phyloP scores from a whole-genome alignment of 352 stramenopile genomes.

The Pythium volutum region DNA sequence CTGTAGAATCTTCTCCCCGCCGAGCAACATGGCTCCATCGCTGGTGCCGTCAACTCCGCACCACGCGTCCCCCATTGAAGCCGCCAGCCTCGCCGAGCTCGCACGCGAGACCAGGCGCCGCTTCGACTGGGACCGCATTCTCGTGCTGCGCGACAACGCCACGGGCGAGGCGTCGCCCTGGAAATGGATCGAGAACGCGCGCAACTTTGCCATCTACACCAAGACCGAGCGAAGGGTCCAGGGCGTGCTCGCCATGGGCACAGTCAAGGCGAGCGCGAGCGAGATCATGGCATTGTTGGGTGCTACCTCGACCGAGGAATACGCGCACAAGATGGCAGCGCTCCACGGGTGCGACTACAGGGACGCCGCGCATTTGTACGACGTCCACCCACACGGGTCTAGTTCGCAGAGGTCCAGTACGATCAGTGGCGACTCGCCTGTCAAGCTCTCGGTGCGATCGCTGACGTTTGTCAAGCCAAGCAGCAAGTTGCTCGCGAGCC shows the following conservation, averaged over 20 bases:
- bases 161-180: not conserved
- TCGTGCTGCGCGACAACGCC: not conserved
- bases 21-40: not conserved
- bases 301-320: not conserved
- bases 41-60: too few species aligned
- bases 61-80: too few species aligned
- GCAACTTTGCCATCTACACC: conserved; percentile 19
- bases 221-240: not conserved
- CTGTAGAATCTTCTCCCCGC: too few species aligned
- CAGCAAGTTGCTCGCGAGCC: not conserved
- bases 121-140: conserved; percentile 19
- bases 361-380: conserved; percentile 4
- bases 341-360: conserved; percentile 9
- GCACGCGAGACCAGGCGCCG: conserved; percentile 6
- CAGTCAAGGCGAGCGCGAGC: not conserved
- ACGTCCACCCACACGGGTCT: not conserved
- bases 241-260: conserved; percentile 10
- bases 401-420: not conserved
- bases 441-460: conserved; percentile 8
- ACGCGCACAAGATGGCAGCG: conserved; percentile 8
- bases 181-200: conserved; percentile 21
- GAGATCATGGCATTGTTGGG: conserved; percentile 5
- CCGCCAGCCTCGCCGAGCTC: not conserved
- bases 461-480: conserved; percentile 10
- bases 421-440: not conserved